Evolutionary conservation across 2,329 filamentous ascomycete genomes (phyloP), one percentile per base, ranked within the genome.

Genomic region (Neoscytalidium dimidiatum): DNA sequence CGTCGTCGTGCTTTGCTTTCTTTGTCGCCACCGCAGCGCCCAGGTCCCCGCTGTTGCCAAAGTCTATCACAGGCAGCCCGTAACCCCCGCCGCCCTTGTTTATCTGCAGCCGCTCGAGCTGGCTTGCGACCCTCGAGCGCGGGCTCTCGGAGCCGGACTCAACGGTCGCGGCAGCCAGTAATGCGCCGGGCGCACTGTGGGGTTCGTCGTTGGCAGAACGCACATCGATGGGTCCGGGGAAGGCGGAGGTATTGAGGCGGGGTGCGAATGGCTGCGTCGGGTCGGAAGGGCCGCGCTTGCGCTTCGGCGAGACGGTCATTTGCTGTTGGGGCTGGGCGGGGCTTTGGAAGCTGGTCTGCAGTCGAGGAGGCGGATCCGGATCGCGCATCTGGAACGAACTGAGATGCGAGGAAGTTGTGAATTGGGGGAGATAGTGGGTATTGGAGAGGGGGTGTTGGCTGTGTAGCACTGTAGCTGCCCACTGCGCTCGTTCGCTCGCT

Each of bases 251-350:
- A 44, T 65, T 46, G 33, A 65, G 43, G 63, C 63, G 63, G 63
- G 63, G 63, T 26, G 63, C 63, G 26, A 65, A 65, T 19, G 63
- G 63, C 35, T 63, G 61, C 29, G 46, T 56, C 28, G 63, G 63
- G 63, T 65, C 63, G 13, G 53, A 65, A 41, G 63, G 33, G 63
- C 63, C 63, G 56, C 63, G 63, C 63, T 65, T 65, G 43, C 63
- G 63, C 41, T 65, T 65, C 23, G 63, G 63, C 23, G 63, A 65
- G 46, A 52, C 41, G 35, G 52, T 46, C 63, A 64, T 64, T 28
- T 62, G 44, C 44, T 9, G 44, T 28, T 6, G 44, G 29, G 43
- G 43, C 43, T 38, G 21, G 44, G 44, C 58, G 21, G 19, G 14
- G 26, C 35, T 11, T 19, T 17, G 21, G 31, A 51, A 58, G 31